Evolutionary conservation across 2,329 filamentous ascomycete genomes (phyloP), one percentile per base, ranked within the genome.

Genomic region (Ceratocystis cacaofunesta): DNA sequence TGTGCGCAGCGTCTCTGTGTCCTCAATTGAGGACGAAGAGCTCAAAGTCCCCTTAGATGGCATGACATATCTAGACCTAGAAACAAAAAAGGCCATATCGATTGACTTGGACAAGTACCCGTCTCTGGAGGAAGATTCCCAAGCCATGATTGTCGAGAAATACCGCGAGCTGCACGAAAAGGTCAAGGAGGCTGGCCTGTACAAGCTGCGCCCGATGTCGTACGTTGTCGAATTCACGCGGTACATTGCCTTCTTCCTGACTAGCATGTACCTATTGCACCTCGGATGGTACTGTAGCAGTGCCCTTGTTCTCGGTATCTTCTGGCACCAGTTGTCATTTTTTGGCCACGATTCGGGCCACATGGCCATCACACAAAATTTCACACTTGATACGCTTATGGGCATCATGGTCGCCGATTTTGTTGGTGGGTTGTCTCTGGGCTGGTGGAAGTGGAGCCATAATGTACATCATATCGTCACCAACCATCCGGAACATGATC

Each of bases 401-500:
- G 92, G 90, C 61, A 96, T 97, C 72, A 77, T 95, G 69, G 88
- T 96, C 71, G 91, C 92, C 64, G 88, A 96, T 73, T 97, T 88
- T 71, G 78, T 94, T 22, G 94, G 94, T 46, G 94, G 94, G 0
- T 76, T 99, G 43, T 96, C 90, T 30, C 77, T 96, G 64, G 90
- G 92, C 57, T 99, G 94, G 94, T 99, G 94, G 92, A 97, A 97
- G 76, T 82, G 85, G 68, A 96, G 86, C 73, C 92, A 97, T 75
- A 97, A 97, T 72, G 91, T 96, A 7, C 92, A 97, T 73, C 92
- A 97, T 72, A 91, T 97, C 70, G 88, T 97, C 63, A 97, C 94
- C 19, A 97, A 97, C 74, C 88, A 88, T 55, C 89, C 92, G 15
- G 94, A 96, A 74, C 92, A 97, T 73, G 92, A 97, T 73, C 92